A percentile compares a stretch with the other conserved stretches of the same genome.
Evolutionary conservation across 176 grass and related monocot species (phyloP).

Genomic region (Poa pratensis): DNA sequence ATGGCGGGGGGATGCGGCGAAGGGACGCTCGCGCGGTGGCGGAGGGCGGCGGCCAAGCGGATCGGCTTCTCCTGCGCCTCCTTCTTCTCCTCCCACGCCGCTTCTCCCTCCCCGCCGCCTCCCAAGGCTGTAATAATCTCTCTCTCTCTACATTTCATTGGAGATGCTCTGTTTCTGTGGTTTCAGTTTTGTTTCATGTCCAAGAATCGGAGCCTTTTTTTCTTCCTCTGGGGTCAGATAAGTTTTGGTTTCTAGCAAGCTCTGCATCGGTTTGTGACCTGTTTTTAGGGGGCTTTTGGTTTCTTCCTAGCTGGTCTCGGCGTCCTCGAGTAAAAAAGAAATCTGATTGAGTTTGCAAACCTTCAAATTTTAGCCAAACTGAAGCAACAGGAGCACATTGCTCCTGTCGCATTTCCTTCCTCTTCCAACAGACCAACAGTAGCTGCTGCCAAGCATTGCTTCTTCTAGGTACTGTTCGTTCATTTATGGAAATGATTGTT

Average conservation of each 20-base stretch:
- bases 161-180: not conserved
- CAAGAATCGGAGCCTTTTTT: not conserved
- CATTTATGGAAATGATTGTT: constrained; percentile 42
- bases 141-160: not conserved
- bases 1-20: constrained; percentile 56
- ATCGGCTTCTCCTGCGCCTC: constrained; percentile 70
- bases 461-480: constrained; percentile 26
- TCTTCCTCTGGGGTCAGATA: not conserved
- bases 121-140: constrained; percentile 58
- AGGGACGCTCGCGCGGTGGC: constrained; percentile 60
- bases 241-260: constrained; percentile 21
- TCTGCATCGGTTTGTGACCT: constrained; percentile 22
- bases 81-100: constrained; percentile 57
- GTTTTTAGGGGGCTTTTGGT: constrained; percentile 1
- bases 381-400: constrained; percentile 15
- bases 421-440: not conserved
- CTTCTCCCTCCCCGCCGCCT: constrained; percentile 43
- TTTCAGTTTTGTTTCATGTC: not conserved
- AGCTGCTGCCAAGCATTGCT: constrained; percentile 10
- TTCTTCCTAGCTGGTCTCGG: not conserved
- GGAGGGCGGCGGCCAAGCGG: constrained; percentile 62
- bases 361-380: not conserved
- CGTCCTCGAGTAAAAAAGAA: not conserved
- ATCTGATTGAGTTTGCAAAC: not conserved
- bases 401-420: constrained; percentile 6